Evolutionary conservation across 2,329 filamentous ascomycete species (phyloP).

Genomic region (Endothia cerciana): DNA sequence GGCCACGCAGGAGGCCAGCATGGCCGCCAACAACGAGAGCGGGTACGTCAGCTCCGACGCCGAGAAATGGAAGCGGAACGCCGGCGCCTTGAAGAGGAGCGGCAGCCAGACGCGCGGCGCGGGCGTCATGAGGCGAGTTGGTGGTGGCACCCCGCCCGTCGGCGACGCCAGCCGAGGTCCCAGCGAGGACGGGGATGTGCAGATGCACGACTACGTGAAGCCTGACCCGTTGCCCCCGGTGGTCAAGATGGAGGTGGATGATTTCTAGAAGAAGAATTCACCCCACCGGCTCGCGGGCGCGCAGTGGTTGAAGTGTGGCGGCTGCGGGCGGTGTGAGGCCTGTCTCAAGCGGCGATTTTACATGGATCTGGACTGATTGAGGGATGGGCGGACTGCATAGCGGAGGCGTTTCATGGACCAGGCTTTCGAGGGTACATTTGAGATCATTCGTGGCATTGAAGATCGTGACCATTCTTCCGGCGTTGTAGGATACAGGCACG

Average conservation of each 20-base stretch:
- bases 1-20: slow-evolving; percentile 38
- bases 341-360: slow-evolving; percentile 21
- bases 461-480: neutral
- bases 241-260: slow-evolving; percentile 54
- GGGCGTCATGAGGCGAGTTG: neutral
- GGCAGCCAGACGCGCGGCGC: neutral
- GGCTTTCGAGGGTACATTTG: slow-evolving; percentile 10
- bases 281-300: slow-evolving; percentile 10
- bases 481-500: neutral
- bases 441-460: neutral
- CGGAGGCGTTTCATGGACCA: slow-evolving; percentile 38
- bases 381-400: slow-evolving; percentile 35
- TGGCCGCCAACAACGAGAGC: slow-evolving; percentile 32
- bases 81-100: slow-evolving; percentile 32
- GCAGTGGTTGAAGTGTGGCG: slow-evolving; percentile 6
- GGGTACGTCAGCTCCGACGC: neutral
- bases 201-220: slow-evolving; percentile 35
- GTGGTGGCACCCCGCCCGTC: neutral
- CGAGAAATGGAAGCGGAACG: neutral
- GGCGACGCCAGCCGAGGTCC: too few relatives aligned
- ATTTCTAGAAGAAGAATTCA: slow-evolving; percentile 38
- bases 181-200: slow-evolving; percentile 13
- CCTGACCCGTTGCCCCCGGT: slow-evolving; percentile 34
- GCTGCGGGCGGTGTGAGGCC: neutral
- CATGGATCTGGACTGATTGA: slow-evolving; percentile 8